A percentile compares a stretch with the other conserved stretches of the same genome.
Conservation (phyloP, 768 basidiomycete species). For the Dictyophora rubrovolvata region DNA sequence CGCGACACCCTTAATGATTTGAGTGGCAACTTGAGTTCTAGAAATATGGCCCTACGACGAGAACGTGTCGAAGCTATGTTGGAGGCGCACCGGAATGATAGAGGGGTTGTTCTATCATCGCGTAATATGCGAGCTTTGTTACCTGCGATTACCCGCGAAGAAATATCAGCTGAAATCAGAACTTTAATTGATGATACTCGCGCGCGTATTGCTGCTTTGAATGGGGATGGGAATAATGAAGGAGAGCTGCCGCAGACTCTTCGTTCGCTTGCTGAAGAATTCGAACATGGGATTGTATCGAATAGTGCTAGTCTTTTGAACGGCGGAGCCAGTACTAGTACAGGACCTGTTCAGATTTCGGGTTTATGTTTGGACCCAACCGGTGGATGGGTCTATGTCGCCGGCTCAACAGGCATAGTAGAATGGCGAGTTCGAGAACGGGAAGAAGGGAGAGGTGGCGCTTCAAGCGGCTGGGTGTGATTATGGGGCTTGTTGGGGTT, state of each 20-base stretch:
- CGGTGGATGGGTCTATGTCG: conserved; percentile 60
- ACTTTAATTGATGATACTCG: background rate
- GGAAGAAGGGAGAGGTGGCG: conserved; percentile 66
- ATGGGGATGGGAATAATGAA: background rate
- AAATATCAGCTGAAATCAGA: background rate
- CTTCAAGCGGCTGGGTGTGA: conserved; percentile 30
- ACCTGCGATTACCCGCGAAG: background rate
- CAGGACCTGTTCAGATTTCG: conserved; percentile 28
- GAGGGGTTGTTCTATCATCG: background rate
- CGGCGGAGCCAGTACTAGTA: background rate
- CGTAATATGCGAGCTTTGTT: background rate
- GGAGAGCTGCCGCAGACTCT: background rate
- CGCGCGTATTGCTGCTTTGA: background rate
- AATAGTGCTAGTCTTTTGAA: background rate
- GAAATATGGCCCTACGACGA: too few species aligned
- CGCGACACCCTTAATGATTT: too few species aligned
- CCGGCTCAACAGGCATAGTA: conserved; percentile 51
- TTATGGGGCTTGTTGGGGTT: background rate
- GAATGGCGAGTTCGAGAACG: conserved; percentile 70
- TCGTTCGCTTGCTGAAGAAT: background rate
- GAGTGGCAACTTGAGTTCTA: too few species aligned
- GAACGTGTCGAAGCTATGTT: too few species aligned
- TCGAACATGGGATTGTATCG: too few species aligned
- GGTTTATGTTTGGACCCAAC: conserved; percentile 66
- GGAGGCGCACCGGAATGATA: too few species aligned